These are phyloP conservation scores for Cicer bijugum DNA, from an alignment of 306 rosid genomes.

Conservation along the genomic window DNA sequence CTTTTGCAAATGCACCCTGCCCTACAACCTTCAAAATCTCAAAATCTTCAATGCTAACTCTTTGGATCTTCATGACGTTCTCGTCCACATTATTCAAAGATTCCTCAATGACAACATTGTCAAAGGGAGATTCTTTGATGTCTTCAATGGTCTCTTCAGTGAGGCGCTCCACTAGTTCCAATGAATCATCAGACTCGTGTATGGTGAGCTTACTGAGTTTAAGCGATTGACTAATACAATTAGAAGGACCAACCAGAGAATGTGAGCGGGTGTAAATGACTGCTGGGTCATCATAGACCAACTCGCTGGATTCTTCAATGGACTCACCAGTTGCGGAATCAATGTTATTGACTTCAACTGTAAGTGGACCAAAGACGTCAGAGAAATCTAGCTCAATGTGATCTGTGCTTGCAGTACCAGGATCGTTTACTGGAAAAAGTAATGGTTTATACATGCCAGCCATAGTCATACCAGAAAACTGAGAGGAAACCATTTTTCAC, in stretches of 20 bases:
- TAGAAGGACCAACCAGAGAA: slow-evolving; percentile 92
- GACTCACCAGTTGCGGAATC: slow-evolving; percentile 48
- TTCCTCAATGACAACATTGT: slow-evolving; percentile 42
- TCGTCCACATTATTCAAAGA: slow-evolving; percentile 48
- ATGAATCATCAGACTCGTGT: slow-evolving; percentile 58
- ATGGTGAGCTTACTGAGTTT: slow-evolving; percentile 81
- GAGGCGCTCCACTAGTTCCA: slow-evolving; percentile 52
- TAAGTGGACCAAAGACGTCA: slow-evolving; percentile 84
- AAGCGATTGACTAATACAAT: slow-evolving; percentile 73
- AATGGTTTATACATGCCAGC: slow-evolving; percentile 46
- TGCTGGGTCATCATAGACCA: slow-evolving; percentile 76
- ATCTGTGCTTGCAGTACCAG: slow-evolving; percentile 56
- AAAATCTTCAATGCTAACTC: slow-evolving; percentile 82
- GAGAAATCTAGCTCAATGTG: slow-evolving; percentile 85
- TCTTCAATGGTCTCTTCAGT: slow-evolving; percentile 47
- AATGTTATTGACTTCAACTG: slow-evolving; percentile 56
- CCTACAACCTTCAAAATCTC: slow-evolving; percentile 98
- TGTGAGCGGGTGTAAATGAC: slow-evolving; percentile 82
- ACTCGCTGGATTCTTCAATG: slow-evolving; percentile 57
- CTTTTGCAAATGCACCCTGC: slow-evolving; percentile 96
- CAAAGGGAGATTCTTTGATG: slow-evolving; percentile 49
- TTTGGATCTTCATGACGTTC: slow-evolving; percentile 46
- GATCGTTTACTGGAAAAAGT: slow-evolving; percentile 53
- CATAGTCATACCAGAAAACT: slow-evolving; percentile 61
- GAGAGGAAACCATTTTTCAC: slow-evolving; percentile 81